Conservation (phyloP, 2,329 filamentous ascomycete genomes). For the Penicillium sclerotigenum region DNA sequence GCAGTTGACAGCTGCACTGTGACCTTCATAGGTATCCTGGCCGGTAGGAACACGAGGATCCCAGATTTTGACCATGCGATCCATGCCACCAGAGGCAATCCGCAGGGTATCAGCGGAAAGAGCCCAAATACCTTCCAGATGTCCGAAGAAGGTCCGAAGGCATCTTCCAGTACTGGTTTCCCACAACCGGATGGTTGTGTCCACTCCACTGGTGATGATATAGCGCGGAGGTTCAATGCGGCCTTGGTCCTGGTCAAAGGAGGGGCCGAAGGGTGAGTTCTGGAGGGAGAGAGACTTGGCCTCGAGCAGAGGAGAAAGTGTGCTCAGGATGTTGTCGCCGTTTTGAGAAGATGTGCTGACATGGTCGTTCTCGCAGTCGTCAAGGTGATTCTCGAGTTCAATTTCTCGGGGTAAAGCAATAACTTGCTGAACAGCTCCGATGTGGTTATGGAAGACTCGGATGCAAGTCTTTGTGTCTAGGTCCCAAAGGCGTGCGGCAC, state of each 20-base stretch:
- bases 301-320: constrained; percentile 26
- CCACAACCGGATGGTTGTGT: constrained; percentile 90
- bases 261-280: constrained; percentile 57
- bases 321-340: constrained; percentile 25
- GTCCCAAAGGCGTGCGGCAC: constrained; percentile 89
- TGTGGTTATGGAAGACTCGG: constrained; percentile 76
- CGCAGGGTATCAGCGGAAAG: constrained; percentile 84
- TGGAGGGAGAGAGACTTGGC: constrained; percentile 33
- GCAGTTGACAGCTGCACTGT: constrained; percentile 87
- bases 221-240: constrained; percentile 79
- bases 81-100: constrained; percentile 84
- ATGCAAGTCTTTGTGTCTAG: constrained; percentile 79
- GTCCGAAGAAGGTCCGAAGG: constrained; percentile 90
- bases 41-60: constrained; percentile 87
- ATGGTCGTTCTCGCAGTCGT: constrained; percentile 56
- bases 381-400: constrained; percentile 72
- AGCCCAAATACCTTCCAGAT: constrained; percentile 94
- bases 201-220: constrained; percentile 88
- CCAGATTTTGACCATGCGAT: constrained; percentile 95
- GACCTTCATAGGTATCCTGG: constrained; percentile 87
- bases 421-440: constrained; percentile 92
- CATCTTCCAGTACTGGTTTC: constrained; percentile 78
- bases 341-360: constrained; percentile 37
- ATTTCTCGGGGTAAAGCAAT: constrained; percentile 81
- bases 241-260: constrained; percentile 58